Evolutionary conservation across 2,329 filamentous ascomycete species (phyloP), one percentile per base, ranked within the genome.

Genomic region (Ascochyta fabae): DNA sequence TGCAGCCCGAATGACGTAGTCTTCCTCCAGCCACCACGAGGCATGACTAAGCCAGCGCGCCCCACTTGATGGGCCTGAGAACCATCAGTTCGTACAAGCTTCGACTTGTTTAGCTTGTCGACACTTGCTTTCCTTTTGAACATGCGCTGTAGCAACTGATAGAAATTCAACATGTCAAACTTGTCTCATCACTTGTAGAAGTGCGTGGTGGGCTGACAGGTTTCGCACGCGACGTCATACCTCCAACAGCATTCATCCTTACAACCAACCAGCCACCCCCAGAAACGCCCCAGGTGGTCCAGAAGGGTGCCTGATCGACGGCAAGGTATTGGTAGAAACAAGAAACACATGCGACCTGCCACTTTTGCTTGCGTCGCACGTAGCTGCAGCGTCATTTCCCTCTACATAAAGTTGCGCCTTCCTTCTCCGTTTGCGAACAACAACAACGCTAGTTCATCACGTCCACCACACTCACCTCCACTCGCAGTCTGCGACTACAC

Each of bases 341-440:
- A 46, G 61, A 50, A 60, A 46, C 36, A 31, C 29, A 48, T 9
- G 13, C 42, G 24, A 23, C 27, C 24, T 42, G 29, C 29, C 10
- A 10, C 29, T 4, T 15, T 45, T 27, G 16, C 42, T 49, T 47
- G 44, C 33, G 27, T 40, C 57, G 47, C 52, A 63, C 64, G 65
- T 68, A 66, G 55, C n/a, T 50, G 38, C 23, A 42, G 62, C 64
- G 65, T 68, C 65, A 68, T 66, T 46, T 34, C 42, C 29, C 22
- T 43, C 53, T 19, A 40, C 50, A 54, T 58, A 53, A 58, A 54
- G 35, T 45, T 51, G 40, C 19, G 38, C 51, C 43, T 52, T 49
- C 58, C 46, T 48, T 47, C 53, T 46, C 52, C 44, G 26, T 41
- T 43, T 50, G 46, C 56, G 49, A 49, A 48, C 33, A 39, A 36